Conservation (phyloP, 2,329 filamentous ascomycete genomes). For the Zymoseptoria tritici region DNA sequence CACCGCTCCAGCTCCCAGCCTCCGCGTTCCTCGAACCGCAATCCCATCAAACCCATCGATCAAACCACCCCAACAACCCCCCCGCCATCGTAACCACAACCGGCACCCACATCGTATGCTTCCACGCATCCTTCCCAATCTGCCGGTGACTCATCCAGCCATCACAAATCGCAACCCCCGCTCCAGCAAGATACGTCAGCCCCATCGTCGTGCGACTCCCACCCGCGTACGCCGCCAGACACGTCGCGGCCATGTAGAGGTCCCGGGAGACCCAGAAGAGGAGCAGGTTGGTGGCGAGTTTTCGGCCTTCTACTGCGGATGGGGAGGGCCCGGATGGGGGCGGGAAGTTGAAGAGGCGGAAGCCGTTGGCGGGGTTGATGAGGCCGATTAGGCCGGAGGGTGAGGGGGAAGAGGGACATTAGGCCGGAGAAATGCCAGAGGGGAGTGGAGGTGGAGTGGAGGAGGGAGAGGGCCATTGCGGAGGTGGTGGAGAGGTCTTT, state of each 20-base stretch:
- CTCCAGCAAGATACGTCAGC: neutral
- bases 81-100: conserved; percentile 1
- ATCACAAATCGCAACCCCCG: conserved; percentile 5
- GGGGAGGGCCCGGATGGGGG: neutral
- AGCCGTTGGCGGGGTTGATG: conserved; percentile 1
- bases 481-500: neutral
- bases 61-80: conserved; percentile 8
- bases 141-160: conserved; percentile 2
- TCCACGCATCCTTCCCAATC: conserved; percentile 5
- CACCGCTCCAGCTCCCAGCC: too few species aligned
- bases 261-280: conserved; percentile 5
- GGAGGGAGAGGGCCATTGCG: neutral
- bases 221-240: conserved; percentile 1
- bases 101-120: conserved; percentile 5
- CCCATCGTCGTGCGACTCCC: conserved; percentile 1
- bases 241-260: conserved; percentile 4
- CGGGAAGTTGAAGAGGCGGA: neutral
- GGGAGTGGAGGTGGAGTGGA: conserved; percentile 2
- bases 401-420: conserved; percentile 4
- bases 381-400: conserved; percentile 4
- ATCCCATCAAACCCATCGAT: neutral
- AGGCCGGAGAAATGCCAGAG: conserved; percentile 6
- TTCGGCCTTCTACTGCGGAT: neutral
- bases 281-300: conserved; percentile 1
- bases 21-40: too few species aligned